Conservation (phyloP, 2,329 filamentous ascomycete genomes). For the Ilyonectria robusta region DNA sequence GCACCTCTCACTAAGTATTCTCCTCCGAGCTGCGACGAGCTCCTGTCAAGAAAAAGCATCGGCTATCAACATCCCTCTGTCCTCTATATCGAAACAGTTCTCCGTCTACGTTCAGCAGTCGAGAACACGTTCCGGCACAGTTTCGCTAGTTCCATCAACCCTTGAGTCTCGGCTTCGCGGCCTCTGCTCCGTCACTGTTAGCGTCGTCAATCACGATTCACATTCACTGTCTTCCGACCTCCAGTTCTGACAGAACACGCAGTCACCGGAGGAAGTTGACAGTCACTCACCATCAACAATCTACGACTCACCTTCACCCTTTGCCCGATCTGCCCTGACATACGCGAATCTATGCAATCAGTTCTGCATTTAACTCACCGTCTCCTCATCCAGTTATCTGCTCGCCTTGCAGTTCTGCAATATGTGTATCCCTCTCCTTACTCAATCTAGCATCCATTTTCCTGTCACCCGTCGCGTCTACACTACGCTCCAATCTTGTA, state of each 20-base stretch:
- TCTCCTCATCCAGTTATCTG: constrained; percentile 22
- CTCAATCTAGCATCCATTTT: constrained; percentile 14
- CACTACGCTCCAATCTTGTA: constrained; percentile 24
- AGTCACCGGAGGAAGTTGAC: constrained; percentile 18
- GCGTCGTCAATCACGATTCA: constrained; percentile 10
- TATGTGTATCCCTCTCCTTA: constrained; percentile 23
- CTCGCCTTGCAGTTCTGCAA: constrained; percentile 21
- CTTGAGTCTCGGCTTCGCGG: background rate
- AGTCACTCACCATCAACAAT: constrained; percentile 10
- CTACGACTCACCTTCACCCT: background rate
- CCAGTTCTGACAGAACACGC: constrained; percentile 5
- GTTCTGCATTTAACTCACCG: constrained; percentile 14
- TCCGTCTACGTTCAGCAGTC: no score
- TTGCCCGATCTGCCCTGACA: constrained; percentile 12
- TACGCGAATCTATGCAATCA: constrained; percentile 13
- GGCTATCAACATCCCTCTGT: no score
- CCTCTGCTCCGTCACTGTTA: constrained; percentile 8
- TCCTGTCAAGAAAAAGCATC: no score
- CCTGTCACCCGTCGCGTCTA: constrained; percentile 14
- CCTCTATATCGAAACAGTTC: no score
- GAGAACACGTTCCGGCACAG: no score
- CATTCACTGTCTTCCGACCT: background rate
- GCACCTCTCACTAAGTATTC: no score
- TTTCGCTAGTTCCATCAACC: no score
- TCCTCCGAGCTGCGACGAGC: no score